Evolutionary conservation across 495 filamentous ascomycete species (phyloP), one percentile per base, ranked within the genome.

Genomic region (Hypoxylon intermedium): DNA sequence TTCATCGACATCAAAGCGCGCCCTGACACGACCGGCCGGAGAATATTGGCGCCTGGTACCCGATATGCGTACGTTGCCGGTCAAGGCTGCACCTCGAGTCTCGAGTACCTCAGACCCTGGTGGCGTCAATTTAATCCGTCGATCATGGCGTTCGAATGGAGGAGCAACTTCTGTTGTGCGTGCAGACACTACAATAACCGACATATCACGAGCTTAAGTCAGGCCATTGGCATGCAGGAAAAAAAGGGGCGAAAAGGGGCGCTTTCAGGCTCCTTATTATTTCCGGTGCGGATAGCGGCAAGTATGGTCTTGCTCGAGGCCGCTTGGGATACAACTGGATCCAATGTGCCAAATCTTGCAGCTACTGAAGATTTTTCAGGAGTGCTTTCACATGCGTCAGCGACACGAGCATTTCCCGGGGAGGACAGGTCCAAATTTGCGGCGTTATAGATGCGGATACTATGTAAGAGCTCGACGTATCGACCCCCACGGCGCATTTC

Each of bases 331-430:
- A 20, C 24, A 4, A 53, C 26, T 21, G 46, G 33, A 26, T 47
- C 31, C n/a, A 24, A 63, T 43, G 19, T 18, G 13, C 36, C 9
- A 53, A 15, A 43, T 43, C 9, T 53, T 42, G 15, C 9, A 21
- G 13, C 16, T 30, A 26, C n/a, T 21, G n/a, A 47, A 19, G 36
- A 38, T 1, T 9, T 6, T 33, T 34, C 18, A 41, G 30, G 20
- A 15, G 37, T 12, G 13, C n/a, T 15, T 38, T 30, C 7, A 20
- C n/a, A 36, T 53, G 48, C 20, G 12, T 34, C 28, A 50, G 36
- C 16, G 26, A 16, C 43, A 64, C 60, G 60, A 64, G 30, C 30
- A 64, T 64, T 54, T 54, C 5, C 53, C 60, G 54, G 49, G 20
- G 46, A 44, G 20, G 46, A 41, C 3, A 40, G 19, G 47, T 47